phyloP scores from a whole-genome alignment of 768 basidiomycete species.

The Dentipellis sp. region DNA sequence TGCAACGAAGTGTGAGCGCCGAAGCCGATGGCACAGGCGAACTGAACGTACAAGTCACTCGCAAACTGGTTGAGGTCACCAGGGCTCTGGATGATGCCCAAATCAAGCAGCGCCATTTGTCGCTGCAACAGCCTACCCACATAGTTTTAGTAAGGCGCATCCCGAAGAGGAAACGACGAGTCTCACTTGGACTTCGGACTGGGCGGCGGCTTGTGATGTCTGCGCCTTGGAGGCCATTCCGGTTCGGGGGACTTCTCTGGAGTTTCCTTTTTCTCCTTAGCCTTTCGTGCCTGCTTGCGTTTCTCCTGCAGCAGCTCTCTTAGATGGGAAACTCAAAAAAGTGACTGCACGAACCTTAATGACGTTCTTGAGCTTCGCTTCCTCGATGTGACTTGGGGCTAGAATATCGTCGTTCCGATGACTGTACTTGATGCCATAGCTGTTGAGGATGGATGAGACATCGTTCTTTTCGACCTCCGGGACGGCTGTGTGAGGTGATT shows the following conservation, averaged over 20 bases:
- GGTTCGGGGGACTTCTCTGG: constrained; percentile 26
- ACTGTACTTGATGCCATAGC: constrained; percentile 59
- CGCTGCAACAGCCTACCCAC: constrained; percentile 39
- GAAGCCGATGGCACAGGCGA: not conserved
- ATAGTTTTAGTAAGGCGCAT: not conserved
- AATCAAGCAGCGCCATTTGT: constrained; percentile 50
- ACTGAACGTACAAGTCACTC: constrained; percentile 47
- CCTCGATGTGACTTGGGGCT: constrained; percentile 58
- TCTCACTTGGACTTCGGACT: constrained; percentile 45
- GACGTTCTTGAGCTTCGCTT: constrained; percentile 46
- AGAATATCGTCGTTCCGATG: constrained; percentile 71
- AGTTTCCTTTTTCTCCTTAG: constrained; percentile 10
- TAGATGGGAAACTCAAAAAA: not conserved
- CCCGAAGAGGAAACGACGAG: not conserved
- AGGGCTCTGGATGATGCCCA: constrained; percentile 47
- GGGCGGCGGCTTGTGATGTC: constrained; percentile 40
- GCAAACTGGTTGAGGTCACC: constrained; percentile 51
- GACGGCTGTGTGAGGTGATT: constrained; percentile 14
- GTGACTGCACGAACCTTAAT: constrained; percentile 32
- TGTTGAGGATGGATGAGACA: constrained; percentile 45
- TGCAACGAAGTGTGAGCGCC: not conserved
- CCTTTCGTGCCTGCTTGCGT: constrained; percentile 14
- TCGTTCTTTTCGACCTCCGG: constrained; percentile 35
- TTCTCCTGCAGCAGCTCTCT: constrained; percentile 16
- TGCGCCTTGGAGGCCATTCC: constrained; percentile 59